Base-by-base conservation (phyloP, 805 yeast species). In the Ogataea pilisensis region DNA sequence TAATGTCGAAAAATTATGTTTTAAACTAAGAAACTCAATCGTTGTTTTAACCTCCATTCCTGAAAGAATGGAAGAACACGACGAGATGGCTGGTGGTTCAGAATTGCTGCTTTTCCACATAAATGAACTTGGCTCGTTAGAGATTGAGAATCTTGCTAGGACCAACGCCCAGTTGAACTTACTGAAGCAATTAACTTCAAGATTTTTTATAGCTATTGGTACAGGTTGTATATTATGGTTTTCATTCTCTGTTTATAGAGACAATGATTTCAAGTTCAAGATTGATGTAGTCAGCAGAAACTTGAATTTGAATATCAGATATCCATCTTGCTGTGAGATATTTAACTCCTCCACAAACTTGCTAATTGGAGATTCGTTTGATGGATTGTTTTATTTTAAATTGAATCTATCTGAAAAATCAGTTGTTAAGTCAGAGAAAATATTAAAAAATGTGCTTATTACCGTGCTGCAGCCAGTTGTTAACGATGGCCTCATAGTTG, bases 361-460 rank as follows among this genome's bases (percentile, higher is more conserved):
- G 5, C 11, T 57, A 4, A 38, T 51, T 11, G 51, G 48, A 1
- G 60, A 56, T 36, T 38, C 57, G 3, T 55, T 51, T 33, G 32
- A 37, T n/a, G 61, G 62, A 1, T 13, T 56, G 4, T 44, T 46
- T 28, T 27, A 35, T 11, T 14, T 46, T 3, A 39, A 29, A 12
- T 20, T 52, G 8, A 47, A 44, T 31, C 19, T 4, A 1, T 20
- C 20, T 12, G 30, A 37, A 11, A 34, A 44, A 20, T 29, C 31
- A 18, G 12, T 43, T 9, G 25, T 27, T 1, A 18, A 34, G n/a
- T 32, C 28, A 5, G 24, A 14, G 3, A 21, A 19, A 13, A 4
- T 48, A 2, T 6, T 39, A 6, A 19, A 30, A 12, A 21, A 28
- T 8, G 25, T 42, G 8, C 21, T 44, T n/a, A 41, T 43, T 4